phyloP scores from a whole-genome alignment of 2,329 filamentous ascomycete species.

The Graphium sp. region DNA sequence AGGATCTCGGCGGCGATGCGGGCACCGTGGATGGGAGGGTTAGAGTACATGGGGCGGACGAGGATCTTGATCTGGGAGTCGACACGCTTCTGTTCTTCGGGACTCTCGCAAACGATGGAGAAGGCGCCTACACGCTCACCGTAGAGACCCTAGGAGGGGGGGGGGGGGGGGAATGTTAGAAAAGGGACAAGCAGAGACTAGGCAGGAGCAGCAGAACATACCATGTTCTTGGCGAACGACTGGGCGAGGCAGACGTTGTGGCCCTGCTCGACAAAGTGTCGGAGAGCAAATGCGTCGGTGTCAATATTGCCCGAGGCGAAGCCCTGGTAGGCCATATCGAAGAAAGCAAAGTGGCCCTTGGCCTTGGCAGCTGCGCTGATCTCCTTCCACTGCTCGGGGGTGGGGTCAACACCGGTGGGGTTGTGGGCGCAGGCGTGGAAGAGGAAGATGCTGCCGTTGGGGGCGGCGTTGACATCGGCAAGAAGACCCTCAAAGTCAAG shows the following conservation, averaged over 20 bases:
- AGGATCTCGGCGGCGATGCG: slow-evolving; percentile 88
- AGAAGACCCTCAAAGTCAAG: slow-evolving; percentile 93
- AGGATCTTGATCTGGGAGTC: slow-evolving; percentile 98
- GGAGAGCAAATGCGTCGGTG: slow-evolving; percentile 83
- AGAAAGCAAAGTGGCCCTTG: slow-evolving; percentile 84
- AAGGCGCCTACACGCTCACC: slow-evolving; percentile 96
- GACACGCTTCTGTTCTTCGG: slow-evolving; percentile 86
- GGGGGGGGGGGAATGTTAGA: neutral
- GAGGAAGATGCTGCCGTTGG: slow-evolving; percentile 74
- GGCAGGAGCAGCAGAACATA: slow-evolving; percentile 17
- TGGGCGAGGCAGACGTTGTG: slow-evolving; percentile 80
- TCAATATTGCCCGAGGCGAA: slow-evolving; percentile 88
- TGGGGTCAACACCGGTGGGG: slow-evolving; percentile 92
- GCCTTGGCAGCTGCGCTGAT: slow-evolving; percentile 78
- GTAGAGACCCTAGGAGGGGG: slow-evolving; percentile 61
- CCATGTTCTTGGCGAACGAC: slow-evolving; percentile 99
- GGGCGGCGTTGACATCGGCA: slow-evolving; percentile 76
- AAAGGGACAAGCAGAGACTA: slow-evolving; percentile 1
- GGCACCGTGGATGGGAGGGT: slow-evolving; percentile 91
- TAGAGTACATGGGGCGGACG: slow-evolving; percentile 92
- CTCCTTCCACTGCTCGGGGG: slow-evolving; percentile 77
- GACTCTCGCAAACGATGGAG: slow-evolving; percentile 71
- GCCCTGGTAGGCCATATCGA: slow-evolving; percentile 99
- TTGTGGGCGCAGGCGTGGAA: slow-evolving; percentile 98
- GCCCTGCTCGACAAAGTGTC: slow-evolving; percentile 85